These are phyloP conservation scores for Spergularia marina DNA, from an alignment of 148 eudicot genomes.

Conservation along the genomic window DNA sequence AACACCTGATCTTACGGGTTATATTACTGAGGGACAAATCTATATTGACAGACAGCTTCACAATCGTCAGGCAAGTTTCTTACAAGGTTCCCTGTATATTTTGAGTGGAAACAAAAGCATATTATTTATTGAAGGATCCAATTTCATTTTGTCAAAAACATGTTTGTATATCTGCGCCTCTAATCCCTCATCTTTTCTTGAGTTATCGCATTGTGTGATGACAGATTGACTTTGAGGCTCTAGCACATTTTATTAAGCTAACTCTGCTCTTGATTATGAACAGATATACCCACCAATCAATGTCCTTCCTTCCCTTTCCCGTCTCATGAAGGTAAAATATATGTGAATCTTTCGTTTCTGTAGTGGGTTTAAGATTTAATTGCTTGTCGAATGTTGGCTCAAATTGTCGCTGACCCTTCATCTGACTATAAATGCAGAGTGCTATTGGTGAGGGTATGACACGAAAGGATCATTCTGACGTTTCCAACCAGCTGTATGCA, in stretches of 20 bases:
- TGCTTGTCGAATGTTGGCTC: slow-evolving; percentile 2
- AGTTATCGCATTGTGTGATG: background rate
- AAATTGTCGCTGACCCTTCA: background rate
- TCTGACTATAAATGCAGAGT: slow-evolving; percentile 54
- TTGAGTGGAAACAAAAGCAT: background rate
- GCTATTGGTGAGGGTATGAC: slow-evolving; percentile 99
- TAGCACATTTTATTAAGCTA: background rate
- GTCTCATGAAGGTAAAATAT: slow-evolving; percentile 81
- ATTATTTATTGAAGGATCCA: background rate
- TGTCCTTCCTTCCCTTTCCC: slow-evolving; percentile 95
- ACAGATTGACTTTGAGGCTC: background rate
- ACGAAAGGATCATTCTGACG: slow-evolving; percentile 95
- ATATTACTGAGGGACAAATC: slow-evolving; percentile 98
- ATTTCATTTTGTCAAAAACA: background rate
- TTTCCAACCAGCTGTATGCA: slow-evolving; percentile 98
- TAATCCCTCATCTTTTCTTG: background rate
- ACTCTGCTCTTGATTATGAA: slow-evolving; percentile 19
- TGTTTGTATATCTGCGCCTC: background rate
- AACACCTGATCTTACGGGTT: slow-evolving; percentile 99
- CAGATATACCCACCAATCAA: slow-evolving; percentile 99
- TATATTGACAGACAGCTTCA: slow-evolving; percentile 96
- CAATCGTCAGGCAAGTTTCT: slow-evolving; percentile 72
- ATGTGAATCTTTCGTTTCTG: background rate
- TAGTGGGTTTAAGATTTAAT: background rate
- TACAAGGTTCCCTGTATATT: background rate